These are phyloP conservation scores for Sextonia rubra DNA, from an alignment of 164 flowering plant species.

Conservation along the genomic window DNA sequence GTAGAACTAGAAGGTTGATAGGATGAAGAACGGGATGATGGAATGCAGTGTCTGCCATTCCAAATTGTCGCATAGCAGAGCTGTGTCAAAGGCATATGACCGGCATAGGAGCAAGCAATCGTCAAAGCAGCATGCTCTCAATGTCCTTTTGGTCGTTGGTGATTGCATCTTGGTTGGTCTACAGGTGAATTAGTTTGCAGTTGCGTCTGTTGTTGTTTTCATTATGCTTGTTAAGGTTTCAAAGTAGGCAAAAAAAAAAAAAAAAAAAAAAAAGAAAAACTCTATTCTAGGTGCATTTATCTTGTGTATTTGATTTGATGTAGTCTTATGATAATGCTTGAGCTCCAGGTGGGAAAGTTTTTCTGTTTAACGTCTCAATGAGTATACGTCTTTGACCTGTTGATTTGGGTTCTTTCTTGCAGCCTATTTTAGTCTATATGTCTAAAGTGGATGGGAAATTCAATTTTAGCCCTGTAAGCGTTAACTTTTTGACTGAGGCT, in stretches of 20 bases:
- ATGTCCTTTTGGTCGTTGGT: conserved; percentile 79
- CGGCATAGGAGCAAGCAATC: conserved; percentile 64
- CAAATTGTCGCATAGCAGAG: conserved; percentile 53
- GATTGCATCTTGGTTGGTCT: conserved; percentile 89
- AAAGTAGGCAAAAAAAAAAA: too few relatives aligned
- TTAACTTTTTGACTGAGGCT: conserved; percentile 86
- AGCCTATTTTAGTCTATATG: conserved; percentile 95
- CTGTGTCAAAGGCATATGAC: conserved; percentile 86
- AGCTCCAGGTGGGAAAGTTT: not conserved
- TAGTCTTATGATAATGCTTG: not conserved
- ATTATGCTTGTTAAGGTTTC: not conserved
- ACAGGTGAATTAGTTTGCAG: conserved; percentile 48
- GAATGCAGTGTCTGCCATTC: conserved; percentile 96
- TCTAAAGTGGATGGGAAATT: conserved; percentile 97
- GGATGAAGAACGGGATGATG: conserved; percentile 69
- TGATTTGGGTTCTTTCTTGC: conserved; percentile 21
- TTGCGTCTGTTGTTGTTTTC: not conserved
- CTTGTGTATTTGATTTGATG: not conserved
- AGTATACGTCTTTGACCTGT: not conserved
- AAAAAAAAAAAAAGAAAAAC: too few relatives aligned
- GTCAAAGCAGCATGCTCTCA: conserved; percentile 72
- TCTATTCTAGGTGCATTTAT: not conserved
- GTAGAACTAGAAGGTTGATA: conserved; percentile 7
- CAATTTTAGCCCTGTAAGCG: conserved; percentile 92
- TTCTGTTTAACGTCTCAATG: not conserved